These are phyloP conservation scores for Saturnispora serradocipensis DNA, from an alignment of 805 yeast species.

Conservation along the genomic window DNA sequence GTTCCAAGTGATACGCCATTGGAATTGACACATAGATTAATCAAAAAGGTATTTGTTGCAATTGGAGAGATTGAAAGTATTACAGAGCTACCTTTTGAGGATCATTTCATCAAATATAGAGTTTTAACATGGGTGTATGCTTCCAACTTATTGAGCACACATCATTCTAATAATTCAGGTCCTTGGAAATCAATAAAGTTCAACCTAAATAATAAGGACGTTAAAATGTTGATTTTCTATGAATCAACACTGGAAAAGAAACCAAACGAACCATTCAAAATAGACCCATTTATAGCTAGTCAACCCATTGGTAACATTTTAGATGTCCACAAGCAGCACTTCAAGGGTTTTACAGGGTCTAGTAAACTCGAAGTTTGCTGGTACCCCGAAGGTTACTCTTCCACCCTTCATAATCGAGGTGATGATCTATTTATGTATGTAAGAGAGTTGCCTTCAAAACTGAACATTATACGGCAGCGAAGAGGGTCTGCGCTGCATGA, in stretches of 20 bases:
- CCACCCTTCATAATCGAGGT: constrained; percentile 40
- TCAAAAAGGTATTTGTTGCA: constrained; percentile 8
- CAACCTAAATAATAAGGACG: constrained; percentile 19
- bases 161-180: constrained; percentile 2
- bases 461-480: constrained; percentile 28
- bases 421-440: constrained; percentile 44
- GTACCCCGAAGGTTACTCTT: constrained; percentile 42
- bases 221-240: constrained; percentile 26
- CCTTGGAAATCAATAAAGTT: constrained; percentile 11
- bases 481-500: constrained; percentile 21
- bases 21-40: background rate
- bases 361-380: constrained; percentile 21
- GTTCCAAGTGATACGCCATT: constrained; percentile 4
- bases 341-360: constrained; percentile 7
- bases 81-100: background rate
- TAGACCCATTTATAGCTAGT: background rate
- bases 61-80: constrained; percentile 8
- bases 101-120: constrained; percentile 1
- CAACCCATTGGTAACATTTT: background rate
- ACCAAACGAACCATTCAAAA: background rate
- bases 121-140: constrained; percentile 3
- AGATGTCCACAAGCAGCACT: background rate
- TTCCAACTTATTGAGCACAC: background rate
- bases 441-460: constrained; percentile 38
- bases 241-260: constrained; percentile 13